phyloP scores from a whole-genome alignment of 345 rosid species.

The Acer campestre region DNA sequence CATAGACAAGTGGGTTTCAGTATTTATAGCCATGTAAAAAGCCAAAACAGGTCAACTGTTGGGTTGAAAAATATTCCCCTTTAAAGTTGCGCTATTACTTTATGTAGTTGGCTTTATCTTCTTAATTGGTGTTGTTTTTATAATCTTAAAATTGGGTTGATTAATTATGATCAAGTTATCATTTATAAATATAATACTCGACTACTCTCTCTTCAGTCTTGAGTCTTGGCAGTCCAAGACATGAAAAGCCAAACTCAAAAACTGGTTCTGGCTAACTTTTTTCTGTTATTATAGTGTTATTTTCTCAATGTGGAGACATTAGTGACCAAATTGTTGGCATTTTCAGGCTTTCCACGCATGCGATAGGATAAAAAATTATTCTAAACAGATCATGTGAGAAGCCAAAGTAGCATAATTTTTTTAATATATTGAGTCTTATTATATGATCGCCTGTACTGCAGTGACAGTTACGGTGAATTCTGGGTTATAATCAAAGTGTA shows the following conservation, averaged over 20 bases:
- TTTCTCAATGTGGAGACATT: background rate
- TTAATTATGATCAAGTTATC: too few species aligned
- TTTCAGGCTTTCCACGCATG: conserved; percentile 29
- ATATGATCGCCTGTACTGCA: background rate
- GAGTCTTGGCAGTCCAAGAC: conserved; percentile 24
- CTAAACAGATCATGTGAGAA: background rate
- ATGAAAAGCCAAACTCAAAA: conserved; percentile 20
- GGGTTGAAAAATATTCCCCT: conserved; percentile 14
- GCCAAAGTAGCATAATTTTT: background rate
- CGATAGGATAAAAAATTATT: conserved; percentile 14
- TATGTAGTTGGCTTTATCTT: too few species aligned
- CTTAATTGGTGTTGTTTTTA: too few species aligned
- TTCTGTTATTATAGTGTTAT: background rate
- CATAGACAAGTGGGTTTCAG: background rate
- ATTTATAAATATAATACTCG: too few species aligned
- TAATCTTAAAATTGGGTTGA: too few species aligned
- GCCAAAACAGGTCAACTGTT: background rate
- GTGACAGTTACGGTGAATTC: background rate
- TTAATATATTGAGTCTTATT: background rate
- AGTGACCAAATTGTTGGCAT: conserved; percentile 19
- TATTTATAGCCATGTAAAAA: too few species aligned
- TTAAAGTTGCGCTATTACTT: too few species aligned
- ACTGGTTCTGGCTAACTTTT: background rate
- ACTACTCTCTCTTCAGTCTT: too few species aligned
- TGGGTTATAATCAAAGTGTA: background rate